Evolutionary conservation across 164 flowering plant species (phyloP), one percentile per base, ranked within the genome.

Genomic region (Liquidambar formosana): DNA sequence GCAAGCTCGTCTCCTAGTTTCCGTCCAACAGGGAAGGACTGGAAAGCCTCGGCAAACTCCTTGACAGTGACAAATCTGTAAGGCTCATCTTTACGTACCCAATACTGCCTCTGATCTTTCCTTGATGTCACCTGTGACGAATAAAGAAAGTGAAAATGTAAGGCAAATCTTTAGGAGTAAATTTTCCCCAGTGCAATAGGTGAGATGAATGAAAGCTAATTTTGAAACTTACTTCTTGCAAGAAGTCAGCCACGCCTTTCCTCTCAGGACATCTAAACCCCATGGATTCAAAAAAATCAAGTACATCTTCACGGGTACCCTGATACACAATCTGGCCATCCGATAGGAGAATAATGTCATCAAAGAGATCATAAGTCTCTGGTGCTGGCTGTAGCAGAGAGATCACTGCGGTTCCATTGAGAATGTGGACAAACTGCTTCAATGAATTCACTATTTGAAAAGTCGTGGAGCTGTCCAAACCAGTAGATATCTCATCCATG

Each of bases 401-500:
- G 43, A 85, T 78, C 13, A 84, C 59, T 1, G 83, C 84, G 2
- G 90, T 82, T 54, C 77, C 85, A 16, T 70, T 51, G 25, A 83
- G 79, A 59, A 83, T 83, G 73, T 88, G 95, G 47, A 86, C 74
- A 4, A 67, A 56, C 57, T 92, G 89, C 74, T 73, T 74, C 0
- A 92, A 57, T 16, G 85, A 80, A 59, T 88, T 88, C 72, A 90
- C 88, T 60, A 92, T 87, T 64, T 86, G 86, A 70, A 45, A 92
- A 10, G 95, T 90, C 12, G 95, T 92, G 1, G 96, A 92, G 68
- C 90, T 92, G 75, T 92, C 96, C 60, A 92, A 71, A 43, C 97
- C 97, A 9, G 92, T 92, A 0, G 97, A 92, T 74, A 92, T 92
- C 77, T 90, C 96, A 61, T 92, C 97, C 97, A 92, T 92, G 74